Evolutionary conservation across 169 alveolate species (phyloP).

Genomic region (Eimeria zaria): DNA sequence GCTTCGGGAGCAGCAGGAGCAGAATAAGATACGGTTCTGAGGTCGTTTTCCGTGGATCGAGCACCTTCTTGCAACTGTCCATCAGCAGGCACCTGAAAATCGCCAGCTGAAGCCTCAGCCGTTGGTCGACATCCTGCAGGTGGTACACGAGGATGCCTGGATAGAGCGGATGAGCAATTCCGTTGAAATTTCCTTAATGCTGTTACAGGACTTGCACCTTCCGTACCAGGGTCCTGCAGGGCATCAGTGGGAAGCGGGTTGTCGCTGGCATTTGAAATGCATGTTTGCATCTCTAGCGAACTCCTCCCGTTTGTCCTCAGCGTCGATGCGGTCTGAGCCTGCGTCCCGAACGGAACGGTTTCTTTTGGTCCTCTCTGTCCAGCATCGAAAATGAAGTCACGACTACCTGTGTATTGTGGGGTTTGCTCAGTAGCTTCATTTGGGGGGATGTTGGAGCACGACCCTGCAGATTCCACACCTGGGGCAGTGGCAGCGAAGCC

Average conservation of each 20-base stretch:
- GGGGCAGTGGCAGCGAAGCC: not conserved
- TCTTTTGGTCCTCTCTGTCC: not conserved
- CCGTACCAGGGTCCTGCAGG: not conserved
- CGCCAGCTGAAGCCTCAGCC: conserved; percentile 13
- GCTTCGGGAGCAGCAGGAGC: conserved; percentile 64
- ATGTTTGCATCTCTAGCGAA: not conserved
- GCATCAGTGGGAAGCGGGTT: conserved; percentile 12
- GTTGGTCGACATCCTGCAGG: conserved; percentile 16
- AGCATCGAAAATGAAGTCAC: conserved; percentile 8
- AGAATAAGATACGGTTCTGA: conserved; percentile 2
- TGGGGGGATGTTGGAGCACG: conserved; percentile 5
- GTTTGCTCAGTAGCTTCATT: conserved; percentile 21
- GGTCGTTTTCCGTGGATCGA: not conserved
- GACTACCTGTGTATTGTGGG: conserved; percentile 1
- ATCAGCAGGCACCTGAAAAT: not conserved
- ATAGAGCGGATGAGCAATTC: not conserved
- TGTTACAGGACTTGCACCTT: not conserved
- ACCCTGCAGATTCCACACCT: conserved; percentile 35
- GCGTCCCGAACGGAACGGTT: not conserved
- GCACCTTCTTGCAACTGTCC: conserved; percentile 11
- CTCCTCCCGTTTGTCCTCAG: conserved; percentile 3
- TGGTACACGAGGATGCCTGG: conserved; percentile 2
- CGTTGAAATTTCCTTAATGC: not conserved
- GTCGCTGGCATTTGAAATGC: not conserved
- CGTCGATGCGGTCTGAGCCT: not conserved